Conservation (phyloP, 2,329 filamentous ascomycete genomes). For the Periglandula ipomoeae region DNA sequence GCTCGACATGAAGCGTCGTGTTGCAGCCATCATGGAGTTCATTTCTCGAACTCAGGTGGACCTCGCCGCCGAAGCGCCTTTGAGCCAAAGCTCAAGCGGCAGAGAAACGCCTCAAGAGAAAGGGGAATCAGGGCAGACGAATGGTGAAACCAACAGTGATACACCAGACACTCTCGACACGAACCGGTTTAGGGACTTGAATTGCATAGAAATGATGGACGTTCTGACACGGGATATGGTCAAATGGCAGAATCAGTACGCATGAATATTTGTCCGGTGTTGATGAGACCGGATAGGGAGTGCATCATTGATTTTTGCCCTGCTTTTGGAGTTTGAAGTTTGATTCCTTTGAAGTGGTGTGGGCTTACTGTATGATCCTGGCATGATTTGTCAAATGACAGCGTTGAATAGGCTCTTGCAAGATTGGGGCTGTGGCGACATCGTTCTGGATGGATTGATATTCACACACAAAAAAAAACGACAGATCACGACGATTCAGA, state of each 20-base stretch:
- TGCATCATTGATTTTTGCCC: too few species aligned
- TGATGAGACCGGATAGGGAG: background rate
- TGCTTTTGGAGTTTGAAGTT: background rate
- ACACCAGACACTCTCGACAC: constrained; percentile 14
- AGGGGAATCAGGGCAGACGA: constrained; percentile 24
- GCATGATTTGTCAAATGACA: constrained; percentile 3
- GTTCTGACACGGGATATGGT: constrained; percentile 69
- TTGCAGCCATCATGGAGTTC: constrained; percentile 78
- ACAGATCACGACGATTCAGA: background rate
- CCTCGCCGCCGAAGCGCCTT: constrained; percentile 57
- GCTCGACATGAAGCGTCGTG: constrained; percentile 80
- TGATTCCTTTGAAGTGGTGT: background rate
- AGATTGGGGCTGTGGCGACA: constrained; percentile 3
- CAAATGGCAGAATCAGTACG: constrained; percentile 73
- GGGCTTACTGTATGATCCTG: constrained; percentile 4
- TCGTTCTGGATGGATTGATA: background rate
- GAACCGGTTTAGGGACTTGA: constrained; percentile 64
- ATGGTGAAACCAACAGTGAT: constrained; percentile 21
- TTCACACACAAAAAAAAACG: too few species aligned
- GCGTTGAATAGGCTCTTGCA: constrained; percentile 10
- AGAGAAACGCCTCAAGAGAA: constrained; percentile 26
- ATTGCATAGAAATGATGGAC: constrained; percentile 86
- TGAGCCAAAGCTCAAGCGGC: constrained; percentile 26
- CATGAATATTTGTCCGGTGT: constrained; percentile 16
- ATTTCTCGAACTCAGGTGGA: constrained; percentile 85